Evolutionary conservation across 164 flowering plant species (phyloP).

Genomic region (Berberis vulgaris): DNA sequence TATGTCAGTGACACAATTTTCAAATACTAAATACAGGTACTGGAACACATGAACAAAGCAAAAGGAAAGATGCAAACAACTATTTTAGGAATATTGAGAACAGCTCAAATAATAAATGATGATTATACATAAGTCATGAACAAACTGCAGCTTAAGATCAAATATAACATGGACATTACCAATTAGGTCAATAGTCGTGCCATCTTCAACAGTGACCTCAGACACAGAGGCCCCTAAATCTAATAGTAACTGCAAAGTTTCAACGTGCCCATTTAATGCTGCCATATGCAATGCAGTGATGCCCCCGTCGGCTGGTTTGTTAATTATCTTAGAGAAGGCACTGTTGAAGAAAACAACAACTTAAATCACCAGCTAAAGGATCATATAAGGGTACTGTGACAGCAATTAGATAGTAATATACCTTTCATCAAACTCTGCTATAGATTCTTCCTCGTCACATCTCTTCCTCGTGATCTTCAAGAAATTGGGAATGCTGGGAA

Average conservation of each 20-base stretch:
- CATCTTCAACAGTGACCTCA: slow-evolving; percentile 72
- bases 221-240: slow-evolving; percentile 77
- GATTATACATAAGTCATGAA: too few species aligned
- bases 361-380: neutral
- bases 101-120: too few species aligned
- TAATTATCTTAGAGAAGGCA: slow-evolving; percentile 48
- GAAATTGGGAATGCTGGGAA: slow-evolving; percentile 56
- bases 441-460: slow-evolving; percentile 22
- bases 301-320: slow-evolving; percentile 85
- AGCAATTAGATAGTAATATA: slow-evolving; percentile 15
- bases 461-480: slow-evolving; percentile 33
- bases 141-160: neutral
- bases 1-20: too few species aligned
- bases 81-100: too few species aligned
- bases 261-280: slow-evolving; percentile 85
- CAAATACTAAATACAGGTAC: too few species aligned
- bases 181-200: slow-evolving; percentile 85
- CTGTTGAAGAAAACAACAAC: slow-evolving; percentile 24
- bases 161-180: slow-evolving; percentile 26
- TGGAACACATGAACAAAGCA: too few species aligned
- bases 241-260: slow-evolving; percentile 60
- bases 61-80: too few species aligned
- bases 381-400: neutral
- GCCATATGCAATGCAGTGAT: slow-evolving; percentile 97
- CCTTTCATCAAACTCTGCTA: slow-evolving; percentile 50